phyloP scores from a whole-genome alignment of 177 flowering plant genomes.

The Vitis hybrid region DNA sequence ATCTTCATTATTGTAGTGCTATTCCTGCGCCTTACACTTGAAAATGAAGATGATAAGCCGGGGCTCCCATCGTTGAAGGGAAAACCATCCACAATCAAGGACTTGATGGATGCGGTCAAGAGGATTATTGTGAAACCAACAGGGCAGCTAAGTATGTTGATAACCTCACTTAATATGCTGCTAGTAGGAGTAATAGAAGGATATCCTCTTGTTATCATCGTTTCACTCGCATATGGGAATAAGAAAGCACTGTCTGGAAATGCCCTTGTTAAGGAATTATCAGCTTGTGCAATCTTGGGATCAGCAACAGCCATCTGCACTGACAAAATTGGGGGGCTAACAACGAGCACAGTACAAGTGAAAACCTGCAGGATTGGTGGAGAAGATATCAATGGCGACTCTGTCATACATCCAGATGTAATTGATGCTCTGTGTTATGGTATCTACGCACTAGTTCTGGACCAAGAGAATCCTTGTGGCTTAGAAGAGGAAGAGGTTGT shows the following conservation, averaged over 20 bases:
- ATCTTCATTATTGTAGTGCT: conserved; percentile 7
- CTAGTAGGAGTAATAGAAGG: conserved; percentile 14
- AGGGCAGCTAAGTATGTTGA: conserved; percentile 1
- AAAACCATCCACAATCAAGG: conserved; percentile 1
- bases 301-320: conserved; percentile 16
- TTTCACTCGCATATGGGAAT: conserved; percentile 10
- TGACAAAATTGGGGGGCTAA: conserved; percentile 11
- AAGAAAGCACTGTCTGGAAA: conserved; percentile 11
- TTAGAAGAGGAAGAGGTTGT: neutral
- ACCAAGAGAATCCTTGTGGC: neutral
- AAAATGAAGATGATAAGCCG: conserved; percentile 1
- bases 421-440: conserved; percentile 13
- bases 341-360: conserved; percentile 4
- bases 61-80: conserved; percentile 7
- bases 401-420: conserved; percentile 1
- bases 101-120: neutral
- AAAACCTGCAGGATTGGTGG: conserved; percentile 5
- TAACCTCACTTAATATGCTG: neutral
- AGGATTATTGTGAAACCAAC: conserved; percentile 7
- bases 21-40: conserved; percentile 12
- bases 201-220: conserved; percentile 11
- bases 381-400: neutral
- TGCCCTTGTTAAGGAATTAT: conserved; percentile 1
- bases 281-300: conserved; percentile 11
- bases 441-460: neutral